Conservation (phyloP, 2,329 filamentous ascomycete genomes). For the Biscogniauxia mediterranea region DNA sequence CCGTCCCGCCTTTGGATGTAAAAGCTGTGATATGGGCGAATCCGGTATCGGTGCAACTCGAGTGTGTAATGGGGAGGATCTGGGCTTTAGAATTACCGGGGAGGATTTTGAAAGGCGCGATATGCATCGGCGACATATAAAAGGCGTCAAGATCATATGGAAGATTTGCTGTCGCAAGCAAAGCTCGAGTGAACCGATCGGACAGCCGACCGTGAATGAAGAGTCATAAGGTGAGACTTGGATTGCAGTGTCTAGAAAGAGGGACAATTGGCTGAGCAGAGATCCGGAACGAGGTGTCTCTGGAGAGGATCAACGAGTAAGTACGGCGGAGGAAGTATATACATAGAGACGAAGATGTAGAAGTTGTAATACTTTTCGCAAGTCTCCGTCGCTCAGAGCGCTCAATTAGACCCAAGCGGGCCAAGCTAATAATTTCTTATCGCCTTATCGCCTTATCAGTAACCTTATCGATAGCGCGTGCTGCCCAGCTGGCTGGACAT, state of each 20-base stretch:
- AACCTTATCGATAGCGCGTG: background rate
- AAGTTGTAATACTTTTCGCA: too few species aligned
- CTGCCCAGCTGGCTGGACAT: background rate
- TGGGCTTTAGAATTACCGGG: slow-evolving; percentile 3
- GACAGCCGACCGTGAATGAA: slow-evolving; percentile 3
- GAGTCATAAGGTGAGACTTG: background rate
- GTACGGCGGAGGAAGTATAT: too few species aligned
- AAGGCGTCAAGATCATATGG: slow-evolving; percentile 27
- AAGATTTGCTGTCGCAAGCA: slow-evolving; percentile 4
- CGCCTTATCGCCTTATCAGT: slow-evolving; percentile 1
- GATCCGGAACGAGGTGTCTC: too few species aligned
- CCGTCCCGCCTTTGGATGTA: background rate
- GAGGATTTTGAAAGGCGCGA: slow-evolving; percentile 20
- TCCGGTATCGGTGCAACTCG: slow-evolving; percentile 8
- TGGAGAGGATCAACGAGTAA: too few species aligned
- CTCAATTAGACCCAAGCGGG: too few species aligned
- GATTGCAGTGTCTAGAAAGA: too few species aligned
- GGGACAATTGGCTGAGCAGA: too few species aligned
- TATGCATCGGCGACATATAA: slow-evolving; percentile 31
- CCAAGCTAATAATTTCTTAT: background rate
- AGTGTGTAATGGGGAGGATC: slow-evolving; percentile 15
- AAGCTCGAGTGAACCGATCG: background rate
- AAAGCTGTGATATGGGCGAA: slow-evolving; percentile 8
- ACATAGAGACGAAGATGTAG: too few species aligned
- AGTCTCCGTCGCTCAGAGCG: too few species aligned